Conservation (phyloP, 2,329 filamentous ascomycete genomes). For the Botrytis porri region DNA sequence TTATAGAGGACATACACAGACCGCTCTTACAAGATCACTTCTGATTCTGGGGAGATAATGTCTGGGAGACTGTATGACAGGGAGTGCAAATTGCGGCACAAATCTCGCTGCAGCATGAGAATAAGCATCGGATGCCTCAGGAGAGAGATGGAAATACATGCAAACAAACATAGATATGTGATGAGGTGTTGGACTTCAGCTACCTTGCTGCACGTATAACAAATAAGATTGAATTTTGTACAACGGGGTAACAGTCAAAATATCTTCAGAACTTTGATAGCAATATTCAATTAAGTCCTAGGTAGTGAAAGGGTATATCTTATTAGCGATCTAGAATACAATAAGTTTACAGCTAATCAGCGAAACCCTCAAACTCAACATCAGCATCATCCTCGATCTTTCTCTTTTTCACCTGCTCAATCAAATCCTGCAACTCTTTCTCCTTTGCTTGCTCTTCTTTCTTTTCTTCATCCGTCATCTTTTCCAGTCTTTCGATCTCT, state of each 20-base stretch:
- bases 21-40: background rate
- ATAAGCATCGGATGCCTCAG: background rate
- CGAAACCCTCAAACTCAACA: constrained; percentile 39
- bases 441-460: constrained; percentile 56
- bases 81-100: background rate
- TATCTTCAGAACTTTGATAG: background rate
- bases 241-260: background rate
- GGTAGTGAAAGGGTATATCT: background rate
- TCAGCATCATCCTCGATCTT: constrained; percentile 41
- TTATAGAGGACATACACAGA: background rate
- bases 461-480: constrained; percentile 70
- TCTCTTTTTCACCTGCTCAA: constrained; percentile 59
- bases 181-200: background rate
- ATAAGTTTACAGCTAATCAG: constrained; percentile 26
- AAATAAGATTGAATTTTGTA: background rate
- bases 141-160: background rate
- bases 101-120: background rate
- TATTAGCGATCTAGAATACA: constrained; percentile 36
- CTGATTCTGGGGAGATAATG: background rate
- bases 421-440: constrained; percentile 60
- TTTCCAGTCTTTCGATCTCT: constrained; percentile 59
- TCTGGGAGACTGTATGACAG: background rate
- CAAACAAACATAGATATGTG: background rate
- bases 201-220: background rate
- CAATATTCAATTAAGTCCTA: background rate